Evolutionary conservation across 768 basidiomycete species (phyloP), one percentile per base, ranked within the genome.

Genomic region (Boletus tomentosulus): DNA sequence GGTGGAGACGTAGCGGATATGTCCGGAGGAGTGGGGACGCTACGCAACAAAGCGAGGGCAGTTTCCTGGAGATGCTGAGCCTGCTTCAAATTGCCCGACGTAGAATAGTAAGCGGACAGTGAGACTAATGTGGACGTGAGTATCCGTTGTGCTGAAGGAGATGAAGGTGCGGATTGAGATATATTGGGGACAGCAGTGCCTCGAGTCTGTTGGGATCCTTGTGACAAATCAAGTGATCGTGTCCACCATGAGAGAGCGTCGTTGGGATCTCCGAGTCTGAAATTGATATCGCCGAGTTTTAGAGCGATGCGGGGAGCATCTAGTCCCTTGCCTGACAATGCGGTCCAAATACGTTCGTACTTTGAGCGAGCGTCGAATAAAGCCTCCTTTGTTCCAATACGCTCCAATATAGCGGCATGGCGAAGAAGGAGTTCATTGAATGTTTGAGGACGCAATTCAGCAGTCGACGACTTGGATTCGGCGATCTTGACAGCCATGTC

Each of bases 231-330:
- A 27, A 86, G 71, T 12, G 86, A 76, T 39, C 78, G 78, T 9
- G 72, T 63, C 89, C 88, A 91, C 89, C 88, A 90, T 27, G 71
- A 61, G 42, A 86, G 60, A 5, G 87, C 87, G 42, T 79, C 79
- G 9, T 73, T 71, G 9, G 67, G 58, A 24, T 82, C 72, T 6
- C 82, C 81, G 25, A 88, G 68, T 34, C 82, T 77, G 48, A 74
- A 71, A 64, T 75, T 80, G 51, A 90, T 66, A 64, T 89, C 81
- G 12, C 89, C 89, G 1, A 91, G 73, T 69, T 85, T 88, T 31
- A 76, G 68, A 6, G 88, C 86, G 39, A 80, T 64, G 24, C 77
- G 81, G 19, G 83, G 80, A 8, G 82, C 76, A 46, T 76, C 71
- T 1, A 73, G 45, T 9, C 75, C 77, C 38, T 69, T 64, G 15